A percentile compares a stretch with the other conserved stretches of the same genome.
These are phyloP conservation scores for Cokeromyces recurvatus DNA, from an alignment of 371 early-diverging fungal genomes.

Conservation along the genomic window DNA sequence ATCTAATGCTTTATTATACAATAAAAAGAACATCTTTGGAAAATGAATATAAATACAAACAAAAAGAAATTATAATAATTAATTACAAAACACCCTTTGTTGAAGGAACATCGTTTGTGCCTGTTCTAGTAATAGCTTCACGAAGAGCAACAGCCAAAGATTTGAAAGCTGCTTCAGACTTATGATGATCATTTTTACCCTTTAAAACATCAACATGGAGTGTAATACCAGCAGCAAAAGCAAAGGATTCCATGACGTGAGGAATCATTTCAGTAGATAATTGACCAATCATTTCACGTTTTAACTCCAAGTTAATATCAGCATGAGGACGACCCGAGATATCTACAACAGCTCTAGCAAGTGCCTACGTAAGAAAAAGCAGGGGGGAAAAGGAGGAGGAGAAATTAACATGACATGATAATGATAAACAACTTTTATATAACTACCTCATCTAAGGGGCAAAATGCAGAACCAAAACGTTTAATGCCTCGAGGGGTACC, in stretches of 20 bases:
- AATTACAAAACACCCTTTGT: conserved; percentile 93
- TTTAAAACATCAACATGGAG: conserved; percentile 93
- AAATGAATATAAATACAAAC: too few relatives aligned
- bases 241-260: conserved; percentile 89
- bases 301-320: conserved; percentile 76
- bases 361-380: conserved; percentile 48
- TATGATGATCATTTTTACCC: conserved; percentile 92
- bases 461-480: conserved; percentile 92
- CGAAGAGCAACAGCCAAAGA: conserved; percentile 92
- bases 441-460: conserved; percentile 89
- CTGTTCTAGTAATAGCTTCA: conserved; percentile 78
- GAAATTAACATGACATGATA: too few relatives aligned
- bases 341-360: conserved; percentile 93
- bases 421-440: too few relatives aligned
- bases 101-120: conserved; percentile 82
- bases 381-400: too few relatives aligned
- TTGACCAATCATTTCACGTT: conserved; percentile 85
- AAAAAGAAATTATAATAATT: too few relatives aligned
- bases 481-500: conserved; percentile 88
- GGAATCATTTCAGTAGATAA: conserved; percentile 96
- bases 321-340: conserved; percentile 94
- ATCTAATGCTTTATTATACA: too few relatives aligned
- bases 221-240: conserved; percentile 87
- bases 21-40: too few relatives aligned
- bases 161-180: conserved; percentile 94